Base-by-base conservation (phyloP, 257 asterid genomes). In the Nyctanthes arbortristis region DNA sequence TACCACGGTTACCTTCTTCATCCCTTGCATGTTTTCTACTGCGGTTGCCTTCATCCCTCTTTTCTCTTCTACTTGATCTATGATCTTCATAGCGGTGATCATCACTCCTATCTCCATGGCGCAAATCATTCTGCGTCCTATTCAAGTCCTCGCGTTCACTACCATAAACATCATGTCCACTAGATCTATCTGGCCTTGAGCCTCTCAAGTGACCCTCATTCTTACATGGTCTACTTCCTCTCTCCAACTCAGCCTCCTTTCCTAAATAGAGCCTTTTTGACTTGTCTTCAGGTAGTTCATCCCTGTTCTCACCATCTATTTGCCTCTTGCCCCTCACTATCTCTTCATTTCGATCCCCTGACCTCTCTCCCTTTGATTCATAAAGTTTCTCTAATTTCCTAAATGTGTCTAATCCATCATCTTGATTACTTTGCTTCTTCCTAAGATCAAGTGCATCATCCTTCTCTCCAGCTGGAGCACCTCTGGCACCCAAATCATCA, bases 11-110 rank as follows among this genome's bases (percentile, higher is more conserved):
- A 3, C 73, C 88, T 64, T 79, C 83, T n/a, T n/a, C 87, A 83
- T 81, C 80, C 61, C 87, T 84, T 70, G 70, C 88, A 61, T 78
- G 85, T 77, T 79, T 83, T 75, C 77, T 85, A 60, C 77, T 91
- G 58, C 25, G 77, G 1, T 77, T 70, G 5, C 73, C 88, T 64
- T 79, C 83, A 30, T 81, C 86, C 67, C 70, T 79, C 64, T 79
- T 78, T 54, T 75, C 87, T 68, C 78, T 85, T 79, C 72, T 77
- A 66, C 75, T 79, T 61, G 73, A 70, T 33, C 81, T 86, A 76
- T 66, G 65, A 37, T 34, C 74, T 27, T 81, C 86, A 61, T 52
- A 74, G 63, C 78, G 85, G 59, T 57, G 60, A 27, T 73, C 79
- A 28, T 73, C 81, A 16, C 77, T 74, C 75, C 33, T 76, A 47